Evolutionary conservation across 2,329 filamentous ascomycete species (phyloP), one percentile per base, ranked within the genome.

Genomic region (Cladosporium austrohemisphaericum): DNA sequence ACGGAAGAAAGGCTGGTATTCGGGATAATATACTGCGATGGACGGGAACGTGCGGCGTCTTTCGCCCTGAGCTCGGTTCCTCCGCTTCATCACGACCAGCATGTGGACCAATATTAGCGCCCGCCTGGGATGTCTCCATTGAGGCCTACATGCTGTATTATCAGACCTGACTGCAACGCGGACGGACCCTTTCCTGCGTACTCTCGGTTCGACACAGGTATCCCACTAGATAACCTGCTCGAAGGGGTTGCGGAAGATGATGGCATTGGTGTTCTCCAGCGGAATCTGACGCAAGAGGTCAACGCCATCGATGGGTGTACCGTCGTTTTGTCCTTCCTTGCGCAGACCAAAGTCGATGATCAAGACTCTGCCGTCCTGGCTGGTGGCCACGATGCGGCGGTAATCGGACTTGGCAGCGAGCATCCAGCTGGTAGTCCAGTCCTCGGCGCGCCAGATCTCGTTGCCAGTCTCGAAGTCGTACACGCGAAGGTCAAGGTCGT

Each of bases 401-500:
- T 97, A 97, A 65, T 98, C 92, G 55, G 88, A 91, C 76, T 96
- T 96, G 44, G 93, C 93, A 56, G 88, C 91, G 52, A 98, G 73
- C 63, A 98, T 94, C 93, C 93, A 98, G 69, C 89, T 95, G 9
- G 86, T 85, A 51, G 95, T 95, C 90, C 91, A 97, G 58, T 87
- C 84, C n/a, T 90, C 87, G 61, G 96, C 92, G 59, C 90, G 84
- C 54, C 94, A 80, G 52, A 92, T 78, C 58, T 89, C 78, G 38
- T 83, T 74, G 26, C 91, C 92, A 2, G 84, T 85, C 56, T 57
- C 82, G 71, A 93, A 86, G 66, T 96, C 87, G 69, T 90, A 96
- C 1, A 97, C 89, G 65, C 94, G 95, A 65, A 98, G 91, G 60
- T 92, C 91, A 60, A 88, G 88, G 66, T 98, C 93, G 67, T 98